A percentile compares a stretch with the other conserved stretches of the same genome.
These are phyloP conservation scores for Scedosporium boydii DNA, from an alignment of 2,329 filamentous ascomycete species.

Conservation along the genomic window DNA sequence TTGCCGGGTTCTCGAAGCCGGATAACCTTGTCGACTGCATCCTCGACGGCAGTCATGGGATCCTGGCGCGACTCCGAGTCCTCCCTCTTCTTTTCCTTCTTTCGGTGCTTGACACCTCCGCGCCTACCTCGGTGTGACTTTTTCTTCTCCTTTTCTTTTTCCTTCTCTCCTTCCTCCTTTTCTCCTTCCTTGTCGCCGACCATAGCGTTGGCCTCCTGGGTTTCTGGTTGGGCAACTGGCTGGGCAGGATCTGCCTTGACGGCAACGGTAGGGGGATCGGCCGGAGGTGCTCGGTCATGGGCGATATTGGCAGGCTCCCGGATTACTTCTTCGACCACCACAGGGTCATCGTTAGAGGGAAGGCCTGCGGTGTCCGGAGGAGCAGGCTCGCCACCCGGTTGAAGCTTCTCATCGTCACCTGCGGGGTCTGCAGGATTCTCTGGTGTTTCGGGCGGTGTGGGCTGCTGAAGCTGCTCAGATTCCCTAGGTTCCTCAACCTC, in stretches of 20 bases:
- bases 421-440: neutral
- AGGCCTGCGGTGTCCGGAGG: neutral
- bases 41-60: conserved; percentile 41
- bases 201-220: neutral
- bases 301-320: neutral
- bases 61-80: conserved; percentile 41
- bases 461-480: neutral
- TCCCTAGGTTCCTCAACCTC: neutral
- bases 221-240: neutral
- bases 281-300: neutral
- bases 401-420: neutral
- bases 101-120: conserved; percentile 59
- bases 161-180: neutral
- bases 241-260: neutral
- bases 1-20: conserved; percentile 43
- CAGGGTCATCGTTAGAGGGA: neutral
- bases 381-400: neutral
- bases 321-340: neutral
- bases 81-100: conserved; percentile 47
- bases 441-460: neutral
- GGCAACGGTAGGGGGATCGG: neutral
- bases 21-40: conserved; percentile 49
- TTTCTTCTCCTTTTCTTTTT: conserved; percentile 4
- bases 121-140: conserved; percentile 63
- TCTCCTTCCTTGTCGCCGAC: neutral